These are phyloP conservation scores for Lachancea waltii DNA, from an alignment of 805 yeast species.

Conservation along the genomic window DNA sequence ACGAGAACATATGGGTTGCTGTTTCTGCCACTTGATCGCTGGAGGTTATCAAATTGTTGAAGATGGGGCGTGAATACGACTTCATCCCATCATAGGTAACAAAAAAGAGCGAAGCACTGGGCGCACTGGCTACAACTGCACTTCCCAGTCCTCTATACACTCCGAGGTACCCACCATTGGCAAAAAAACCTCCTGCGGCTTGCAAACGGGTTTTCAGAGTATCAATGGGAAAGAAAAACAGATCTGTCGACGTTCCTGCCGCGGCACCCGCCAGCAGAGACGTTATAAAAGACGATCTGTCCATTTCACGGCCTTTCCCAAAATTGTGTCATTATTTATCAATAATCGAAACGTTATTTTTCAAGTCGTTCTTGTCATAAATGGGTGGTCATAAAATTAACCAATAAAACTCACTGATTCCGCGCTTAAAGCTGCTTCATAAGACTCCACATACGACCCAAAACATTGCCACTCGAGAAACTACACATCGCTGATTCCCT, in stretches of 20 bases:
- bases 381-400: too few species aligned
- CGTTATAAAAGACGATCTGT: slow-evolving; percentile 23
- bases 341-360: not conserved
- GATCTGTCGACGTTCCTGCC: slow-evolving; percentile 94
- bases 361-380: not conserved
- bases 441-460: too few species aligned
- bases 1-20: slow-evolving; percentile 74
- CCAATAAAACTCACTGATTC: too few species aligned
- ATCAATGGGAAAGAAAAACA: slow-evolving; percentile 93
- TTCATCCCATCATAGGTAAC: slow-evolving; percentile 81
- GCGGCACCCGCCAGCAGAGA: slow-evolving; percentile 70
- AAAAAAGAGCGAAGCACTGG: slow-evolving; percentile 71
- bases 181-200: slow-evolving; percentile 90
- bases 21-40: slow-evolving; percentile 35
- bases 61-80: slow-evolving; percentile 35
- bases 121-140: slow-evolving; percentile 92
- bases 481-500: too few species aligned
- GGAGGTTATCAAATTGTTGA: slow-evolving; percentile 19
- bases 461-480: too few species aligned
- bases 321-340: not conserved
- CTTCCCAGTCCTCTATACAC: slow-evolving; percentile 90
- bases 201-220: slow-evolving; percentile 91
- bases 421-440: too few species aligned
- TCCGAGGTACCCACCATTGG: slow-evolving; percentile 89
- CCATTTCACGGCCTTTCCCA: slow-evolving; percentile 9